phyloP scores from a whole-genome alignment of 257 asterid species.

The Salvia rosmarinus region DNA sequence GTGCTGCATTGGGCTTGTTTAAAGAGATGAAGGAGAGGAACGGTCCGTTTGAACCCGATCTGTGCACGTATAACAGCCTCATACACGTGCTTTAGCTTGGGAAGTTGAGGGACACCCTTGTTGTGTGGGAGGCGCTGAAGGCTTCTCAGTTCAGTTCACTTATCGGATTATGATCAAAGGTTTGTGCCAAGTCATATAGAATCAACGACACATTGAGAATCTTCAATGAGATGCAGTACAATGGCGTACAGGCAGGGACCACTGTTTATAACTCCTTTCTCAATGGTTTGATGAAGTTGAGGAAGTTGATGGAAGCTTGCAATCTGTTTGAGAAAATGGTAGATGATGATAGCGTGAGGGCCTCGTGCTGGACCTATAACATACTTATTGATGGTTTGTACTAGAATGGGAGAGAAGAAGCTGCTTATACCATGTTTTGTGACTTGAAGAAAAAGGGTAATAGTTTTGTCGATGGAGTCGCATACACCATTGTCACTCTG shows the following conservation, averaged over 20 bases:
- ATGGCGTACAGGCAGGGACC: slow-evolving; percentile 66
- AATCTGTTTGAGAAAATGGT: slow-evolving; percentile 82
- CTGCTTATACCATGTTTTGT: slow-evolving; percentile 74
- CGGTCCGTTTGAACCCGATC: slow-evolving; percentile 63
- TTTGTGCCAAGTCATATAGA: slow-evolving; percentile 68
- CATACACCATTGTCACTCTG: slow-evolving; percentile 72
- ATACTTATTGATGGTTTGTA: slow-evolving; percentile 84
- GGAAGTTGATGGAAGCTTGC: slow-evolving; percentile 82
- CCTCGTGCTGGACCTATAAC: slow-evolving; percentile 91
- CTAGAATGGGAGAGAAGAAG: slow-evolving; percentile 79
- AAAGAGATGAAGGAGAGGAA: slow-evolving; percentile 87
- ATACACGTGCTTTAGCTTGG: slow-evolving; percentile 86
- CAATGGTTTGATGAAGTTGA: slow-evolving; percentile 82
- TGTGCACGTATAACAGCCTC: slow-evolving; percentile 90
- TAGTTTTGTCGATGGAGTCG: slow-evolving; percentile 71
- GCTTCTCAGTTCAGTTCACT: slow-evolving; percentile 73
- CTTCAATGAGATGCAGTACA: slow-evolving; percentile 76
- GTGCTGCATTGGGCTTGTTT: slow-evolving; percentile 61
- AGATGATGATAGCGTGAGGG: slow-evolving; percentile 75
- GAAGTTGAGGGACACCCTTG: slow-evolving; percentile 76
- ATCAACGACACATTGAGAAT: slow-evolving; percentile 67
- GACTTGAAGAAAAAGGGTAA: slow-evolving; percentile 87
- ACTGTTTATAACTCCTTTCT: slow-evolving; percentile 77
- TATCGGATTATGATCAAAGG: slow-evolving; percentile 84
- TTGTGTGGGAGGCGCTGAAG: slow-evolving; percentile 90